Percentiles rank a stretch among this genome's conserved stretches.
These are phyloP conservation scores for Gliomastix tumulicola DNA, from an alignment of 2,329 filamentous ascomycete species.

Conservation along the genomic window DNA sequence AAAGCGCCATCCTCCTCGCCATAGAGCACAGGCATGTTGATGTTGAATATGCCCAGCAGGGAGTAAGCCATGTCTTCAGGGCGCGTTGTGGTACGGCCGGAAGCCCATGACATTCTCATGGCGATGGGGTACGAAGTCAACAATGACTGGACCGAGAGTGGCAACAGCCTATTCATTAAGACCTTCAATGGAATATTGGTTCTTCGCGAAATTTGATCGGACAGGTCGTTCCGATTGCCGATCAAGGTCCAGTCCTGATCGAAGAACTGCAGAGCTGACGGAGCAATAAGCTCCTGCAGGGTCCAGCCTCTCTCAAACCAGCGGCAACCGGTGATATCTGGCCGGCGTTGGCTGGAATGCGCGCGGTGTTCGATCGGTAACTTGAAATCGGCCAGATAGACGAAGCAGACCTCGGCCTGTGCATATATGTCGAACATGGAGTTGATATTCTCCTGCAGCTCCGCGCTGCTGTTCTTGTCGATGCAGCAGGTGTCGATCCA, in stretches of 20 bases:
- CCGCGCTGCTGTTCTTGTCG: conserved; percentile 10
- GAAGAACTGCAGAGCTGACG: conserved; percentile 17
- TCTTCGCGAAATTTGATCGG: conserved; percentile 8
- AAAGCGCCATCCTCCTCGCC: conserved; percentile 16
- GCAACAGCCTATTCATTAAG: no score
- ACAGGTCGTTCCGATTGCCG: conserved; percentile 11
- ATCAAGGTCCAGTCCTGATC: conserved; percentile 15
- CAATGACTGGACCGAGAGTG: no score
- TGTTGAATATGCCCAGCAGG: conserved; percentile 17
- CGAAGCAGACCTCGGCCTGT: conserved; percentile 4
- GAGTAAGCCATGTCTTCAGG: conserved; percentile 19
- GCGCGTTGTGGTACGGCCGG: conserved; percentile 13
- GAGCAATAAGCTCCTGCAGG: conserved; percentile 13
- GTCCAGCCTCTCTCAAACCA: conserved; percentile 18
- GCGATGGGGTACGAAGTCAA: no score
- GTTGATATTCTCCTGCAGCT: conserved; percentile 4
- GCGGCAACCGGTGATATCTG: conserved; percentile 6
- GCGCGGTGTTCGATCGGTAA: no score
- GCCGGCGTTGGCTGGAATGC: no score
- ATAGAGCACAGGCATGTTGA: conserved; percentile 19
- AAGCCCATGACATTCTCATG: conserved; percentile 17
- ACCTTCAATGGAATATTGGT: conserved; percentile 15
- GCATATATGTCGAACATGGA: conserved; percentile 12
- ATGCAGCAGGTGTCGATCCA: conserved; percentile 12
- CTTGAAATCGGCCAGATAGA: conserved; percentile 5